Evolutionary conservation across 225 moss, liverwort and hornwort species (phyloP).

Genomic region (Pseudisothecium myosuroides): DNA sequence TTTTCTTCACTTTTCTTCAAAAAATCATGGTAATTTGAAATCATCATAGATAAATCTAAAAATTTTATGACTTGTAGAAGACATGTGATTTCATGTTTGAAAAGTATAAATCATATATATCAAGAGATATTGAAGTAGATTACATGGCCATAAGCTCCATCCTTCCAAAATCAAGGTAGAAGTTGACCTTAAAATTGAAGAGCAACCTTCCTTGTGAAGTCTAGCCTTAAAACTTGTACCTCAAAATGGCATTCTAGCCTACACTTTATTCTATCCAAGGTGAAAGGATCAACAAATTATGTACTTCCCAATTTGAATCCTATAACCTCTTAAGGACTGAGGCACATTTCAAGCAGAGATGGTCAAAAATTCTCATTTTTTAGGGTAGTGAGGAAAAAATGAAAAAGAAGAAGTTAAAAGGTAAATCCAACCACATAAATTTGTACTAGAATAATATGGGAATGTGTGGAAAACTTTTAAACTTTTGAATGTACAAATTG

Average conservation of each 20-base stretch:
- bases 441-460: rapidly evolving
- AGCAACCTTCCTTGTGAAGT: not conserved
- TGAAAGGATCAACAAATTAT: too few species aligned
- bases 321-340: rapidly evolving
- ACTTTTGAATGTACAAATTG: rapidly evolving
- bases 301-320: rapidly evolving
- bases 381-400: not conserved
- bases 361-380: rapidly evolving
- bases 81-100: not conserved
- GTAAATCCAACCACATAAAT: not conserved
- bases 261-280: rapidly evolving
- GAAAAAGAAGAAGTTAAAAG: rapidly evolving
- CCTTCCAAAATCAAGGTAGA: rapidly evolving
- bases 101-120: not conserved
- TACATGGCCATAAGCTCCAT: rapidly evolving
- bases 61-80: not conserved
- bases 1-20: not conserved
- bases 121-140: not conserved
- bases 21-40: not conserved
- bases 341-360: rapidly evolving
- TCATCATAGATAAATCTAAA: not conserved
- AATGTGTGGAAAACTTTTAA: not conserved
- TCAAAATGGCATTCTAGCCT: not conserved
- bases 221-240: too few species aligned
- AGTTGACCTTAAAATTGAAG: not conserved